phyloP scores from a whole-genome alignment of 2,329 filamentous ascomycete species.

The Pestalotiopsis sp. region DNA sequence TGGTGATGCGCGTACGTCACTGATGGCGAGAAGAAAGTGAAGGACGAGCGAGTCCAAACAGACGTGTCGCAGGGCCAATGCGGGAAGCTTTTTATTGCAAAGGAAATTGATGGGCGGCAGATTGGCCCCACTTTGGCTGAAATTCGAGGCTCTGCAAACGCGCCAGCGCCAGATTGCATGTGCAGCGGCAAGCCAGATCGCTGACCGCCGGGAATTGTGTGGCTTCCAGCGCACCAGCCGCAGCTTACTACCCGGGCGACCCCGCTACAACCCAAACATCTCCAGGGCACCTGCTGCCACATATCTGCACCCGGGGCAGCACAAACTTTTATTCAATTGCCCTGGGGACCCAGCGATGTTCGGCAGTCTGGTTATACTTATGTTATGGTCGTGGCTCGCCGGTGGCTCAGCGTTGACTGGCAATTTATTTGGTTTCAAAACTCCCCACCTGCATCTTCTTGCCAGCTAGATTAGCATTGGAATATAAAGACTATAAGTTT shows the following conservation, averaged over 20 bases:
- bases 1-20: background rate
- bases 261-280: too few species aligned
- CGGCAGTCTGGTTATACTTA: background rate
- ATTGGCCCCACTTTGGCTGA: background rate
- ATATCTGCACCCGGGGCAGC: too few species aligned
- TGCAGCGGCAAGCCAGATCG: background rate
- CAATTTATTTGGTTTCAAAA: too few species aligned
- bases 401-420: background rate
- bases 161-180: background rate
- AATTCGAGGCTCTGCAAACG: background rate
- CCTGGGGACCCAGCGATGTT: background rate
- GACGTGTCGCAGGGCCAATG: slow-evolving; percentile 22
- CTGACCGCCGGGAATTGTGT: background rate
- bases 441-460: background rate
- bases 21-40: slow-evolving; percentile 12
- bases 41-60: slow-evolving; percentile 4
- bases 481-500: background rate
- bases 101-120: background rate
- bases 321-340: too few species aligned
- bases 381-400: background rate
- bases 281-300: too few species aligned
- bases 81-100: slow-evolving; percentile 5
- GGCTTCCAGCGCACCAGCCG: background rate
- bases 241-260: too few species aligned
- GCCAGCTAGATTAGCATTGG: background rate